Percentiles rank a stretch among this genome's conserved stretches.
Evolutionary conservation across 306 rosid genomes (phyloP).

Genomic region (Cicer arietinum): DNA sequence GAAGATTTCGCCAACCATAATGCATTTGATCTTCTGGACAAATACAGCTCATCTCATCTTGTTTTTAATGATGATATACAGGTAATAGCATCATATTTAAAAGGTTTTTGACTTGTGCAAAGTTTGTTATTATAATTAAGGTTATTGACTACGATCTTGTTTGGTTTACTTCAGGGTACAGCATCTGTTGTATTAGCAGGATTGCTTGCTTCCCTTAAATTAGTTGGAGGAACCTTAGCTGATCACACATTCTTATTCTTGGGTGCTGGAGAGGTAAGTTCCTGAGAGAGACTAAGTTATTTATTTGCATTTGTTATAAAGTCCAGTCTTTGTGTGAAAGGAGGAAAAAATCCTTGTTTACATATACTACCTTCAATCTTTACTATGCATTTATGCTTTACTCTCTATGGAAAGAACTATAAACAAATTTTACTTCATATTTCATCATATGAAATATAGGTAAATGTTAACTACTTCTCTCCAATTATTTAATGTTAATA

Average conservation of each 20-base stretch:
- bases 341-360: too few species aligned
- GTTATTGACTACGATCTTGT: slow-evolving; percentile 39
- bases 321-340: not conserved
- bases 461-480: too few species aligned
- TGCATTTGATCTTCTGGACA: slow-evolving; percentile 83
- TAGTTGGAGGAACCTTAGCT: slow-evolving; percentile 81
- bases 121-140: slow-evolving; percentile 35
- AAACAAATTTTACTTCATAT: too few species aligned
- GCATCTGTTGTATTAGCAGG: slow-evolving; percentile 98
- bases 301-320: not conserved
- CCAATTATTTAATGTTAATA: too few species aligned
- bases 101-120: slow-evolving; percentile 5
- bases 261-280: slow-evolving; percentile 96
- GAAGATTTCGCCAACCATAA: slow-evolving; percentile 98
- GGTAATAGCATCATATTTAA: slow-evolving; percentile 58
- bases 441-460: too few species aligned
- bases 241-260: slow-evolving; percentile 93
- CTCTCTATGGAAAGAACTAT: too few species aligned
- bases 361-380: not conserved
- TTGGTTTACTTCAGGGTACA: slow-evolving; percentile 75
- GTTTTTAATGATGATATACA: slow-evolving; percentile 97
- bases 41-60: slow-evolving; percentile 84
- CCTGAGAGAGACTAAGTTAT: not conserved
- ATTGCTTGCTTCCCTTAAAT: slow-evolving; percentile 80
- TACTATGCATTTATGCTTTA: slow-evolving; percentile 5